A percentile compares a stretch with the other conserved stretches of the same genome.
These are phyloP conservation scores for Podospora conica DNA, from an alignment of 495 filamentous ascomycete genomes.

Conservation along the genomic window DNA sequence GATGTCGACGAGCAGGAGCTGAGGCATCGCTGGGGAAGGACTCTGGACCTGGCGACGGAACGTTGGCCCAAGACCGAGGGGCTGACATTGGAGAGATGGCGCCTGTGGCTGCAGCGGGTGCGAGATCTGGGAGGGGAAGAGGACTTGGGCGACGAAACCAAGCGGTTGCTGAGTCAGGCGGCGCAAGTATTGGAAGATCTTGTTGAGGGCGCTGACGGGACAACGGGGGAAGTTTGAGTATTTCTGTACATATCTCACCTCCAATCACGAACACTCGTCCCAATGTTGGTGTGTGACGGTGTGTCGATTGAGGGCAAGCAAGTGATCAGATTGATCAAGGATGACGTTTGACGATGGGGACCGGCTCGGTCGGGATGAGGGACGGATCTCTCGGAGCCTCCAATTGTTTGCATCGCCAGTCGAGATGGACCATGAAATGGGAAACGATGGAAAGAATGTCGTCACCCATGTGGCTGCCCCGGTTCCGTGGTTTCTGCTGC, in stretches of 20 bases:
- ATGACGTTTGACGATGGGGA: no score
- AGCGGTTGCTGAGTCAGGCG: neutral
- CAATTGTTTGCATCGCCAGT: neutral
- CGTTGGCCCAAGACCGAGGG: neutral
- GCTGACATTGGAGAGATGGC: neutral
- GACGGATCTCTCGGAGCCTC: neutral
- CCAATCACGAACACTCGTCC: no score
- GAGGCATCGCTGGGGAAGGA: neutral
- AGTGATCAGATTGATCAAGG: neutral
- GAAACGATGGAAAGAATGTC: neutral
- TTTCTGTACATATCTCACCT: no score
- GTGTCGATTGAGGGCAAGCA: neutral
- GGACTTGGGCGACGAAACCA: neutral
- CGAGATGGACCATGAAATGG: neutral
- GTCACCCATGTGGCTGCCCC: neutral
- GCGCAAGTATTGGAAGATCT: neutral
- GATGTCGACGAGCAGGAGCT: neutral
- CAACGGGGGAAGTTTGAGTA: no score
- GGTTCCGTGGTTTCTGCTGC: neutral
- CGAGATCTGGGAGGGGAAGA: neutral
- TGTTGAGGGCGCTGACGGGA: no score
- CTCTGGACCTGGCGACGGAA: neutral
- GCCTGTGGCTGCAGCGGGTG: neutral
- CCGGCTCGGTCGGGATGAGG: neutral
- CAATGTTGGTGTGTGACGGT: no score